Base-by-base conservation (phyloP, 2,329 filamentous ascomycete genomes). In the Sporothrix luriei region DNA sequence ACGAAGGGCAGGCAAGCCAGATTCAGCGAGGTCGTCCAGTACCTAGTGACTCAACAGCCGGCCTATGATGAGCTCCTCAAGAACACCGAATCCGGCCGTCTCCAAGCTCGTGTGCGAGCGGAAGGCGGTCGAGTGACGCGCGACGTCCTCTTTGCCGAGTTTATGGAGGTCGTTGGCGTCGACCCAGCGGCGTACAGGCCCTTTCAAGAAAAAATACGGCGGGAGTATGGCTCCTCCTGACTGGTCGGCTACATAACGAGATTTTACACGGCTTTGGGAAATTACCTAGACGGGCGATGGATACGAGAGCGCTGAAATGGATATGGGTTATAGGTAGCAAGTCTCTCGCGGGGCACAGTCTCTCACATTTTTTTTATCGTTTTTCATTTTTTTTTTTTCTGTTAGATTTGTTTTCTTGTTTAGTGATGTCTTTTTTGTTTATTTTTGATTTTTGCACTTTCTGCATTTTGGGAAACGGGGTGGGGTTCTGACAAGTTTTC, bases 181-280 rank as follows among this genome's bases (percentile, higher is more conserved):
- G 62, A 68, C 10, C 21, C 55, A 7, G 46, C 43, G 3, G 38
- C 57, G 0, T 73, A 71, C 21, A 40, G 11, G 21, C 72, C 73
- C 1, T 72, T 74, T n/a, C 72, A 71, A 21, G 51, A 21, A 13
- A 74, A 74, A 48, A 73, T 74, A 7, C 69, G 69, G 4, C 55
- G 49, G 2, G 71, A 74, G 14, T 72, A 73, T 48, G 65, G 68
- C 7, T 21, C 11, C 5, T 14, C 26, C 2, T 68, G 62, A 70
- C 43, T 40, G 24, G 64, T 33, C 14, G 26, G 24, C 33, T 40
- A 38, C 24, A 19, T 33, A 38, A 14, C 38, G 9, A 38, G 14
- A 48, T 51, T 51, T 33, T 66, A 9, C 43, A 59, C 26, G 46
- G 43, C 43, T n/a, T 40, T 68, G 52, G 52, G 52, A 49, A 6